Conservation (phyloP, 257 asterid species). For the Knoxia roxburghii region DNA sequence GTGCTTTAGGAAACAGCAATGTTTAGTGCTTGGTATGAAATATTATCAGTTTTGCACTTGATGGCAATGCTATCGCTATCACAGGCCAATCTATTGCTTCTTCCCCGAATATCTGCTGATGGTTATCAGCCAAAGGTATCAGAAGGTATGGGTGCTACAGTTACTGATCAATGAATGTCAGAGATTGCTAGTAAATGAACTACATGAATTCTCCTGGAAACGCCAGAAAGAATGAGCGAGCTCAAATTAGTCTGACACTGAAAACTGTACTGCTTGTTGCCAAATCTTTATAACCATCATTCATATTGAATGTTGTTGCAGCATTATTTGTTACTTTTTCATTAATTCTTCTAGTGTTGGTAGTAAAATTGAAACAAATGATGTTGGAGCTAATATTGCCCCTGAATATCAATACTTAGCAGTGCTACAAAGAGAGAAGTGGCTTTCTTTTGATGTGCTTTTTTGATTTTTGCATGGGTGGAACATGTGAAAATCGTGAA, state of each 20-base stretch:
- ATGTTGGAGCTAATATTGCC: background rate
- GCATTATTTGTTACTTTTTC: background rate
- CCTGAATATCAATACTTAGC: background rate
- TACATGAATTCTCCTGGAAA: too few species aligned
- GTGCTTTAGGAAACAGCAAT: conserved; percentile 73
- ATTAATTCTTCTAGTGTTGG: background rate
- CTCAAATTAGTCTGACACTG: background rate
- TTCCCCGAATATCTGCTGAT: conserved; percentile 80
- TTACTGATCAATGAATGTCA: background rate
- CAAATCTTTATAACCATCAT: background rate
- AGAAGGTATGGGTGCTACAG: conserved; percentile 59
- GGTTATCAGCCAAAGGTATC: conserved; percentile 89
- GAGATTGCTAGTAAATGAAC: background rate
- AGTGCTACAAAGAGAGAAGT: background rate
- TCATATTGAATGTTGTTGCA: background rate
- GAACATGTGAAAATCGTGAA: background rate
- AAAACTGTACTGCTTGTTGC: conserved; percentile 4
- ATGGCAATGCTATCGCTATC: conserved; percentile 83
- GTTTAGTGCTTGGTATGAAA: conserved; percentile 90
- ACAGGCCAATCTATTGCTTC: conserved; percentile 87
- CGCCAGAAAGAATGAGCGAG: background rate
- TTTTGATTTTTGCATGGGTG: background rate
- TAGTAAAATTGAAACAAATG: background rate
- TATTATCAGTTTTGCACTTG: conserved; percentile 90
- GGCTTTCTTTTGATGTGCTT: background rate